Evolutionary conservation across 805 yeast species (phyloP).

Genomic region (Suhomyces pyralidae): DNA sequence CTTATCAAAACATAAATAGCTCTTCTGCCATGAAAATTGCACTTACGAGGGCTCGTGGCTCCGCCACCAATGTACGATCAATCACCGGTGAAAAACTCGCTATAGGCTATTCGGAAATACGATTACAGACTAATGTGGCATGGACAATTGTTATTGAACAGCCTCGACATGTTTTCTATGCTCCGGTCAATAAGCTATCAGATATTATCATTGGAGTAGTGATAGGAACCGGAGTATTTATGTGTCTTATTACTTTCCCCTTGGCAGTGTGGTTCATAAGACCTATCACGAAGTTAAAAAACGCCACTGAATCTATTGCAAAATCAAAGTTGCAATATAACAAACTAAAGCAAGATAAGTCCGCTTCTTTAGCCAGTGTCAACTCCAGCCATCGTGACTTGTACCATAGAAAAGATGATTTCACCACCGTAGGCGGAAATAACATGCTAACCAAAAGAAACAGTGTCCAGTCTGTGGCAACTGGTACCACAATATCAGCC

Average conservation of each 20-base stretch:
- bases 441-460: conserved; percentile 11
- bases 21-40: conserved; percentile 30
- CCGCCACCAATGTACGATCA: conserved; percentile 24
- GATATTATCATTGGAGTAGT: conserved; percentile 76
- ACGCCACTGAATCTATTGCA: conserved; percentile 75
- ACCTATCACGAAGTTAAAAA: conserved; percentile 75
- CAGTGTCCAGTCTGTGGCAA: conserved; percentile 27
- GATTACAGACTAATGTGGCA: conserved; percentile 28
- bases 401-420: background rate
- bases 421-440: background rate
- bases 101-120: conserved; percentile 32
- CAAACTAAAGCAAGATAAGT: background rate
- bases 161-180: conserved; percentile 51
- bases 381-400: background rate
- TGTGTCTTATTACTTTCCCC: conserved; percentile 76
- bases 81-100: conserved; percentile 25
- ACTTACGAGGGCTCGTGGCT: conserved; percentile 23
- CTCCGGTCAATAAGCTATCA: conserved; percentile 59
- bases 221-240: conserved; percentile 70
- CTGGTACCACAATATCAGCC: conserved; percentile 37
- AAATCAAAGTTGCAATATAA: conserved; percentile 31
- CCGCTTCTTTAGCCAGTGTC: background rate
- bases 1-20: conserved; percentile 22
- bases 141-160: conserved; percentile 84
- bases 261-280: conserved; percentile 80